Evolutionary conservation across 768 basidiomycete genomes (phyloP), one percentile per base, ranked within the genome.

Genomic region (Mycena capillaripes): DNA sequence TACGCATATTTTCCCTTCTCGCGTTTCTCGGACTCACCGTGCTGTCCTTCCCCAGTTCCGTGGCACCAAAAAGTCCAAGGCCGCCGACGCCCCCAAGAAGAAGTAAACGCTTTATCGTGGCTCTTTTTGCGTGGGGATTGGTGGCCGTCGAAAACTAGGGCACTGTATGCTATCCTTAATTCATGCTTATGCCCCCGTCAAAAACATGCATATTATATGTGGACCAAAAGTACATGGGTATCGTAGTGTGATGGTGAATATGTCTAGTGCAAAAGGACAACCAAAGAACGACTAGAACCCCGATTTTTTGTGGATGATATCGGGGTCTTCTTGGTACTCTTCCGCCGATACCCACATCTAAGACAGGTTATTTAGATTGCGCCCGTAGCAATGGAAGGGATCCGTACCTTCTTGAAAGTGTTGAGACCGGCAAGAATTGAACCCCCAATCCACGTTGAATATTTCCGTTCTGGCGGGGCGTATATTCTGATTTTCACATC

Each of bases 321-420:
- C 97, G 65, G 97, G 97, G 83, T 99, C 97, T 82, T 99, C 97
- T 83, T 98, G 96, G 80, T 98, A 99, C 83, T 99, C 98, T 83
- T 99, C 97, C 44, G 97, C 97, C 55, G 96, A 97, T 60, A 99
- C 96, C 97, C 98, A 99, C 97, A 99, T 99, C 96, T 98, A 68
- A 64, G 34, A 57, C 59, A 74, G 63, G 48, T 56, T 65, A 67
- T 70, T 70, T 58, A 68, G 75, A 25, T 60, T 34, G 66, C 64
- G 29, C 30, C 64, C 75, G 66, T 48, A 56, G 55, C n/a, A 38
- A 29, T 9, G 53, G 29, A 71, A 53, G 63, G 75, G 79, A 42
- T 46, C 3, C 73, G 38, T 67, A 94, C 97, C 92, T 98, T 98
- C 85, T 97, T 98, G 89, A 99, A 99, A 40, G 98, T 98, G 76